Conservation (phyloP, 2,329 filamentous ascomycete species). For the Dactylellina drechsleri region DNA sequence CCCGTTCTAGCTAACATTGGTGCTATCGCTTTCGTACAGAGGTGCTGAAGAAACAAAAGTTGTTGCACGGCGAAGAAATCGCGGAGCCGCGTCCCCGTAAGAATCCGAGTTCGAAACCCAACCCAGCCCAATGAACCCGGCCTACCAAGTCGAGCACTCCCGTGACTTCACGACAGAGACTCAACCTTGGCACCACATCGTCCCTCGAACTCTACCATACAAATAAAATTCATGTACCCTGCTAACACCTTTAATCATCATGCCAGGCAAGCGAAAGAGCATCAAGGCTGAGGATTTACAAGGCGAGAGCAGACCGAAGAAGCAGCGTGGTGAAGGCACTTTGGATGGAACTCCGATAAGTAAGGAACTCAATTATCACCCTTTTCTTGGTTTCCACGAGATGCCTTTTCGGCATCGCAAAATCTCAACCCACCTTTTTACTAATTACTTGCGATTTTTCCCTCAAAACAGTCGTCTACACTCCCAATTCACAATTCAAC, state of each 20-base stretch:
- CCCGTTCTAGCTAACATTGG: constrained; percentile 1
- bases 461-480: constrained; percentile 38
- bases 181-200: constrained; percentile 27
- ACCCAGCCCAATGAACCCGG: not conserved
- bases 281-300: constrained; percentile 35
- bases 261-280: constrained; percentile 51
- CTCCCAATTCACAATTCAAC: constrained; percentile 39
- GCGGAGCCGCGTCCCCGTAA: constrained; percentile 55
- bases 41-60: constrained; percentile 54
- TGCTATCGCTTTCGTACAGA: constrained; percentile 14
- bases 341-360: constrained; percentile 45
- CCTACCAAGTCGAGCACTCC: constrained; percentile 40
- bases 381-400: not conserved
- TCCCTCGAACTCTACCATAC: too few relatives aligned
- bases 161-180: constrained; percentile 38
- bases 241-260: constrained; percentile 3
- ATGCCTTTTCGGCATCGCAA: not conserved
- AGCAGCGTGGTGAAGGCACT: constrained; percentile 27
- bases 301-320: constrained; percentile 46
- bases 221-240: constrained; percentile 17
- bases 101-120: constrained; percentile 7
- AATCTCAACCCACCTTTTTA: not conserved
- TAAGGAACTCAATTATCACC: constrained; percentile 2
- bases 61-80: constrained; percentile 54
- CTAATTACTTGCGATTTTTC: not conserved